These are phyloP conservation scores for Ogataea kodamae DNA, from an alignment of 805 yeast species.

Conservation along the genomic window DNA sequence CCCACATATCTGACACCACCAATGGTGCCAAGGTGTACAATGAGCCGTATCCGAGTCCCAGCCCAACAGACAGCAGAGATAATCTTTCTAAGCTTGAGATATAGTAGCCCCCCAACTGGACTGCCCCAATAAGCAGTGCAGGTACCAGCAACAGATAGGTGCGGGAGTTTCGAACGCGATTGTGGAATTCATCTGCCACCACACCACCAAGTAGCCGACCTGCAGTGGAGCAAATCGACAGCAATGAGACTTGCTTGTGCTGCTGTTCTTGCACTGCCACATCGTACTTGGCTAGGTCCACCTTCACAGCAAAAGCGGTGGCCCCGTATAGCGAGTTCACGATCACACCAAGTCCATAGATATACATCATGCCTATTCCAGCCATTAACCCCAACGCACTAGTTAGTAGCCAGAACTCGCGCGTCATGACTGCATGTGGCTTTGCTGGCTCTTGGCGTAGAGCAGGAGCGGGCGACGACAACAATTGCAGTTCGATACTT, in stretches of 20 bases:
- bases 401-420: conserved; percentile 49
- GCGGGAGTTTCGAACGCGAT: conserved; percentile 35
- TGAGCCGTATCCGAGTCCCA: conserved; percentile 72
- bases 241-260: conserved; percentile 67
- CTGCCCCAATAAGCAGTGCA: conserved; percentile 39
- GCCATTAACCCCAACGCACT: conserved; percentile 51
- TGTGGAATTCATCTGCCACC: conserved; percentile 56
- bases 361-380: conserved; percentile 72
- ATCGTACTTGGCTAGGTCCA: conserved; percentile 15
- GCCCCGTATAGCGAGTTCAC: conserved; percentile 46
- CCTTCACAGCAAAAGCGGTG: conserved; percentile 14
- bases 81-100: conserved; percentile 36
- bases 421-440: conserved; percentile 2
- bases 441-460: conserved; percentile 3
- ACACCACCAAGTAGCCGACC: conserved; percentile 67
- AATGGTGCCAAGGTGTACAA: conserved; percentile 71
- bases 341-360: conserved; percentile 70
- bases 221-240: conserved; percentile 62
- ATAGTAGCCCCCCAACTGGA: conserved; percentile 48
- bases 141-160: conserved; percentile 55
- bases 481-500: conserved; percentile 5
- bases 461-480: conserved; percentile 9
- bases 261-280: conserved; percentile 48
- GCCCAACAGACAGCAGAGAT: conserved; percentile 49
- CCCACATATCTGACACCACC: conserved; percentile 72